Percentiles rank a stretch among this genome's conserved stretches.
These are phyloP conservation scores for Astragalus membranaceus DNA, from an alignment of 306 rosid species.

Conservation along the genomic window DNA sequence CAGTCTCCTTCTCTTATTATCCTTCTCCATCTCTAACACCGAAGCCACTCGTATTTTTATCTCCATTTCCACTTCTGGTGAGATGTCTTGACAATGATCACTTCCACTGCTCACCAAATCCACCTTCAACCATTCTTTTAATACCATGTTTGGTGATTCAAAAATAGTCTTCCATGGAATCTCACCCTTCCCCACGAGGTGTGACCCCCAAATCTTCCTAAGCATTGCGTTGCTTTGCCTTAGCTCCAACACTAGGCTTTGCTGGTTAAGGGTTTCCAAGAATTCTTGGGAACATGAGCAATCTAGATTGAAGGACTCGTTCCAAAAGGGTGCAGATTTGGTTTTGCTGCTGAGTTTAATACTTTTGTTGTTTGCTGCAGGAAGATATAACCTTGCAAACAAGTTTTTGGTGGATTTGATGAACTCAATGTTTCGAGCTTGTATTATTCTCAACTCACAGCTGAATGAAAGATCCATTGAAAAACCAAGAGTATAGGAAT, in stretches of 20 bases:
- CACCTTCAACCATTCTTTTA: conserved; percentile 60
- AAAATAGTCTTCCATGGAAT: conserved; percentile 56
- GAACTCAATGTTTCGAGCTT: background rate
- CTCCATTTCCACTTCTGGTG: conserved; percentile 44
- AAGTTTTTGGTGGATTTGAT: conserved; percentile 28
- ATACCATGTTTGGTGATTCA: conserved; percentile 52
- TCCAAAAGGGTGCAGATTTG: conserved; percentile 44
- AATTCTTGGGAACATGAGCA: conserved; percentile 49
- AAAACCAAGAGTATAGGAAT: background rate
- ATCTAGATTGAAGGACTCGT: conserved; percentile 57
- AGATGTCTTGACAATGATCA: conserved; percentile 8
- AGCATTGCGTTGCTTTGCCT: conserved; percentile 41
- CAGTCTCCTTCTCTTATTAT: conserved; percentile 12
- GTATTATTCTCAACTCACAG: too few relatives aligned
- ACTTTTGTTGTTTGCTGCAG: too few relatives aligned
- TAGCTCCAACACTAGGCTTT: conserved; percentile 63
- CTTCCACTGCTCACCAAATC: conserved; percentile 3
- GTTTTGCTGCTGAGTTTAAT: conserved; percentile 36
- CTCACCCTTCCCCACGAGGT: conserved; percentile 57
- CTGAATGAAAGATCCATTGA: conserved; percentile 37
- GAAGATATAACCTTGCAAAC: background rate
- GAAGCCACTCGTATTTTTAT: conserved; percentile 30
- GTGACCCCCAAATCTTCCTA: conserved; percentile 45
- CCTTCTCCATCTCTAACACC: background rate
- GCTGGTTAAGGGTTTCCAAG: conserved; percentile 40